A percentile compares a stretch with the other conserved stretches of the same genome.
Conservation (phyloP, 2,329 filamentous ascomycete genomes). For the Helminthosporium solani region DNA sequence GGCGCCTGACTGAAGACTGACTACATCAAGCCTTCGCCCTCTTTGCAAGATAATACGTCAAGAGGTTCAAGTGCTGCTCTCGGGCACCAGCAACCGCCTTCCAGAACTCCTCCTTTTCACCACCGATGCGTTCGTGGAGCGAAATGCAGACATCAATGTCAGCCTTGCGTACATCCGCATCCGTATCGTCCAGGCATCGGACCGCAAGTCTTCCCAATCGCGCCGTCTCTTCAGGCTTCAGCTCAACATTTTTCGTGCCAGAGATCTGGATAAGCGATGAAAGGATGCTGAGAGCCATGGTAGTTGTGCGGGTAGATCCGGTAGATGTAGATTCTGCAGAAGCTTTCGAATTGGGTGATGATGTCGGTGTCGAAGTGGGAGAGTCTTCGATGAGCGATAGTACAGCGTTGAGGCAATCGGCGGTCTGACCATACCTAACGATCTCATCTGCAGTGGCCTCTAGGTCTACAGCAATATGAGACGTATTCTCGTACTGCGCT, state of each 20-base stretch:
- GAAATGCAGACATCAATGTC: constrained; percentile 78
- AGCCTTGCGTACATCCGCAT: constrained; percentile 59
- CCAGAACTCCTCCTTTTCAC: constrained; percentile 62
- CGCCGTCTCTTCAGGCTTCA: constrained; percentile 38
- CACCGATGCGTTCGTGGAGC: constrained; percentile 56
- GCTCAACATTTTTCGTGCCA: constrained; percentile 29
- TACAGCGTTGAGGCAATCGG: constrained; percentile 50
- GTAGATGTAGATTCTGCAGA: constrained; percentile 28
- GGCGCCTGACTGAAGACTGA: neutral
- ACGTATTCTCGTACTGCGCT: constrained; percentile 65
- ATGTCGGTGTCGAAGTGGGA: constrained; percentile 24
- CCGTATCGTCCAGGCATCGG: constrained; percentile 39
- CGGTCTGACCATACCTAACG: constrained; percentile 63
- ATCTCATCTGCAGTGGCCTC: constrained; percentile 74
- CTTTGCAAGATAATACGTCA: constrained; percentile 76
- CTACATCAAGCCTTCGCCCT: constrained; percentile 24
- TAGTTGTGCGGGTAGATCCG: constrained; percentile 35
- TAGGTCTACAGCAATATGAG: constrained; percentile 72
- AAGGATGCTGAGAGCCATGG: constrained; percentile 45
- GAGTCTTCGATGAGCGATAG: constrained; percentile 39
- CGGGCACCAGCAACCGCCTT: constrained; percentile 61
- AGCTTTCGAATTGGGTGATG: constrained; percentile 35
- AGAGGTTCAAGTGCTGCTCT: constrained; percentile 73
- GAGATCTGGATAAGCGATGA: constrained; percentile 38
- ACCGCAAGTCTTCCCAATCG: constrained; percentile 44